These are phyloP conservation scores for Colletotrichum paranaense DNA, from an alignment of 2,329 filamentous ascomycete genomes.

Conservation along the genomic window DNA sequence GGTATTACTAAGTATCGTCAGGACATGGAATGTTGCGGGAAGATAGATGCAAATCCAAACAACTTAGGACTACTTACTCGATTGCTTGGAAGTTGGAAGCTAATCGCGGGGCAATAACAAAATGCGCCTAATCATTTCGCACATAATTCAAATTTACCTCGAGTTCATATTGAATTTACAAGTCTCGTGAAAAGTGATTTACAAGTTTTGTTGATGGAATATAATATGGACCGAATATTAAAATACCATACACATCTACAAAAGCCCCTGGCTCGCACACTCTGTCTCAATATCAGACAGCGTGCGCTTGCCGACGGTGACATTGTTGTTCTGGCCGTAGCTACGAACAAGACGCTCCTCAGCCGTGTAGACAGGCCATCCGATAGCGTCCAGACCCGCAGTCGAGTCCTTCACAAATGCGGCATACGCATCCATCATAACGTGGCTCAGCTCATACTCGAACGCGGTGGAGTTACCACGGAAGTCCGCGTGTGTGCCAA, in stretches of 20 bases:
- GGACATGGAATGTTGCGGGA: too few species aligned
- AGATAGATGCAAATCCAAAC: too few species aligned
- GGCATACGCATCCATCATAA: conserved; percentile 30
- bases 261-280: conserved; percentile 8
- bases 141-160: too few species aligned
- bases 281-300: conserved; percentile 22
- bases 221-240: too few species aligned
- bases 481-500: conserved; percentile 43
- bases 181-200: too few species aligned
- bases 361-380: conserved; percentile 25
- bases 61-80: too few species aligned
- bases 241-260: background rate
- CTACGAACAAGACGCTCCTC: conserved; percentile 23
- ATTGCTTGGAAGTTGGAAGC: too few species aligned
- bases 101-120: too few species aligned
- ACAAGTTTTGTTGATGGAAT: too few species aligned
- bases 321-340: conserved; percentile 30
- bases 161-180: too few species aligned
- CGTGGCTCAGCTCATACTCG: conserved; percentile 34
- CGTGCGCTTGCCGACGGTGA: background rate
- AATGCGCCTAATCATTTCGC: too few species aligned
- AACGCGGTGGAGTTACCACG: conserved; percentile 32
- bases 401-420: conserved; percentile 29
- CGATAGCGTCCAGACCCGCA: conserved; percentile 19
- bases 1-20: too few species aligned